Evolutionary conservation across 140 eudicot genomes (phyloP).

Genomic region (Cichorium intybus): DNA sequence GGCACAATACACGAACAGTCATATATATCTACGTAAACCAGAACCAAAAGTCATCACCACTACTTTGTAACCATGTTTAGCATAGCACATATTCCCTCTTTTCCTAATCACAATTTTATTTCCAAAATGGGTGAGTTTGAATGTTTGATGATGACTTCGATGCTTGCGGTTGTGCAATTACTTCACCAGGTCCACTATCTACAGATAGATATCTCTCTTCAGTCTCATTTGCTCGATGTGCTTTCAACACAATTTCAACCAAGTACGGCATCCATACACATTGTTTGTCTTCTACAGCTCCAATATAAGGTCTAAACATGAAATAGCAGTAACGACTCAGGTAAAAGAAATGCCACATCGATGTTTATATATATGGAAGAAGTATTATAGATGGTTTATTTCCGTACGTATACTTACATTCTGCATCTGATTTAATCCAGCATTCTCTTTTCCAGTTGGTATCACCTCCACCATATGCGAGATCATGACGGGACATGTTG

Average conservation of each 20-base stretch:
- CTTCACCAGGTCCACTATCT: neutral
- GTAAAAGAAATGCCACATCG: neutral
- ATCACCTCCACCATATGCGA: slow-evolving; percentile 23
- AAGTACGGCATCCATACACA: neutral
- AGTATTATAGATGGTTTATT: neutral
- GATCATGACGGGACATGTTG: slow-evolving; percentile 25
- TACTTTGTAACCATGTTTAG: neutral
- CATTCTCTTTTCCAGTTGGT: slow-evolving; percentile 43
- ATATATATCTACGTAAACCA: neutral
- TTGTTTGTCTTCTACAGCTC: slow-evolving; percentile 26
- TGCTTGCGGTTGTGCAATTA: neutral
- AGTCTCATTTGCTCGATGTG: neutral
- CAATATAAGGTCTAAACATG: slow-evolving; percentile 24
- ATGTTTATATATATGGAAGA: neutral
- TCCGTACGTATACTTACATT: slow-evolving; percentile 53
- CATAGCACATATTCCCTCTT: too few relatives aligned
- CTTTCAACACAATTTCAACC: neutral
- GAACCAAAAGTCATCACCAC: neutral
- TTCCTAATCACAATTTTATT: too few relatives aligned
- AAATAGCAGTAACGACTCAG: neutral
- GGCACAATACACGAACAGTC: neutral
- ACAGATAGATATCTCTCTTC: neutral
- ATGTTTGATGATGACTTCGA: neutral
- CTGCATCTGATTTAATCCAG: slow-evolving; percentile 89
- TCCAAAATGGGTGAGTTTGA: neutral